Evolutionary conservation across 345 rosid genomes (phyloP).

Genomic region (Kernera saxatilis): DNA sequence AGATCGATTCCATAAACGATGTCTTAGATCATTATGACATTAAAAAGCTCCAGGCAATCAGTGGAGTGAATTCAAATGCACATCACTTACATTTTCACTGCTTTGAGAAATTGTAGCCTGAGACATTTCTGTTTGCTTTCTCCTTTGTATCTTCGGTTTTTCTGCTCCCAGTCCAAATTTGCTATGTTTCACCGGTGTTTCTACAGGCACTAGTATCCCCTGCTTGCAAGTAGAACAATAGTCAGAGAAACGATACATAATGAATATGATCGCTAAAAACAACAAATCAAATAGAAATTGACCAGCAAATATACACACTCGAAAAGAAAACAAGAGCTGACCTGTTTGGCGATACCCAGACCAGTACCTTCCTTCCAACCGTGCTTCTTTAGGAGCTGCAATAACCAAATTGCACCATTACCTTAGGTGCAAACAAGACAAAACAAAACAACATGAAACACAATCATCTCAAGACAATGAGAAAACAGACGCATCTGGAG

Average conservation of each 20-base stretch:
- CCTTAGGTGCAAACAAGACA: not conserved
- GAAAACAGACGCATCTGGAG: not conserved
- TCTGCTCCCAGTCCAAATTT: constrained; percentile 67
- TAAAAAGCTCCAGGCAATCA: not conserved
- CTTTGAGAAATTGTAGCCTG: constrained; percentile 14
- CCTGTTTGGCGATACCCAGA: constrained; percentile 66
- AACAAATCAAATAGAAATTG: not conserved
- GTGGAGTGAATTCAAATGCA: not conserved
- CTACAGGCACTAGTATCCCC: constrained; percentile 66
- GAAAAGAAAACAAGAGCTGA: constrained; percentile 6
- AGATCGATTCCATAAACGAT: not conserved
- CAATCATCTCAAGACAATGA: not conserved
- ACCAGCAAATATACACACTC: not conserved
- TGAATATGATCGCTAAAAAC: not conserved
- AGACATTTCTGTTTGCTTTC: constrained; percentile 30
- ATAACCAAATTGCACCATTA: not conserved
- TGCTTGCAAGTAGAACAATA: constrained; percentile 19
- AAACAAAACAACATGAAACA: not conserved
- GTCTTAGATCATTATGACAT: not conserved
- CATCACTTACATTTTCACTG: constrained; percentile 31
- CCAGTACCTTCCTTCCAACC: constrained; percentile 85
- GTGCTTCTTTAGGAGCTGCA: constrained; percentile 69
- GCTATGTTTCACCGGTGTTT: constrained; percentile 42
- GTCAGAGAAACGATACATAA: not conserved
- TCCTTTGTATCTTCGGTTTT: constrained; percentile 31